Base-by-base conservation (phyloP, 2,329 filamentous ascomycete species). In the Mycogone perniciosa region DNA sequence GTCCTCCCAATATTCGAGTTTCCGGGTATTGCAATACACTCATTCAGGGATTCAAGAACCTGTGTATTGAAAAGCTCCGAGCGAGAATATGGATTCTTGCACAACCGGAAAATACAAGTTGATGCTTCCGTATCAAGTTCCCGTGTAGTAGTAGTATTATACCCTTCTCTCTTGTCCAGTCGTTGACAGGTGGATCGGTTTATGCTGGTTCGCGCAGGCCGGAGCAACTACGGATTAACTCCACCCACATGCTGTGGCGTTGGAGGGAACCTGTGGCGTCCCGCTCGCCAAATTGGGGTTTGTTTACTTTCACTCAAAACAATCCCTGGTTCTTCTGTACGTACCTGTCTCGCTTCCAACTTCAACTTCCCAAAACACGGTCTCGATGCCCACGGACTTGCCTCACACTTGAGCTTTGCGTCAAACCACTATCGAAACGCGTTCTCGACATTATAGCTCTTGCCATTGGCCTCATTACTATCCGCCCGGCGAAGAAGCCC, bases 271-370 rank as follows among this genome's bases (percentile, higher is more conserved):
- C 8, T 26, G 11, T 35, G 39, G 37, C 37, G 26, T 39, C 46
- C 46, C 46, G 46, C 46, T 11, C n/a, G 4, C 31, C 48, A 33
- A 37, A 51, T 44, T 46, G 42, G 45, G 46, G 45, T 52, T 50
- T 52, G 50, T 52, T 52, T 52, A 52, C 50, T 52, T 52, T 48
- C 44, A 20, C 50, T 33, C 44, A 43, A 48, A 52, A 44, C 40
- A 48, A 48, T 35, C 50, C 38, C 8, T 34, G 47, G 5, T n/a
- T n/a, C 11, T 8, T 4, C 10, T 26, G 29, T 20, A 26, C 30
- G 33, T n/a, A 49, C 30, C 11, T 37, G 30, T 48, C 47, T 52
- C 45, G 42, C 42, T 45, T 48, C 39, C n/a, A 11, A 38, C 20
- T 38, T 35, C 45, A 44, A 31, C 35, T 48, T 52, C 48, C 41